These are phyloP conservation scores for Centella asiatica DNA, from an alignment of 129 eudicot genomes.

Conservation along the genomic window DNA sequence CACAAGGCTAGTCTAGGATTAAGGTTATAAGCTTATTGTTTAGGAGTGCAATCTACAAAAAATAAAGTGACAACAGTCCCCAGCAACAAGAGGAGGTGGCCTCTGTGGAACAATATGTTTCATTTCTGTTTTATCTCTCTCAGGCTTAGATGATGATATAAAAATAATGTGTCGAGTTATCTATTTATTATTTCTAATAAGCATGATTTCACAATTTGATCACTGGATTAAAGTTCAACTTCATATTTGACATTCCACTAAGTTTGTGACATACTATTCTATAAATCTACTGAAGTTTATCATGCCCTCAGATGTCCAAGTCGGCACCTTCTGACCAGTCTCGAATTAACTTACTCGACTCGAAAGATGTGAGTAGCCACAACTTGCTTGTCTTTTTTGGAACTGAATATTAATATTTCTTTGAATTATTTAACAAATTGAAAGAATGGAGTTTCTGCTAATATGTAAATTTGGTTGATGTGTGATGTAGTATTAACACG, in stretches of 20 bases:
- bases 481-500: no score
- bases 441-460: not conserved
- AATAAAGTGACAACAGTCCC: no score
- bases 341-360: slow-evolving; percentile 86
- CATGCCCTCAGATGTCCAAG: slow-evolving; percentile 77
- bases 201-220: not conserved
- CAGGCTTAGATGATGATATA: not conserved
- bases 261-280: not conserved
- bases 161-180: not conserved
- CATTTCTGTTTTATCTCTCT: not conserved
- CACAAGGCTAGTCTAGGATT: no score
- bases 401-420: not conserved
- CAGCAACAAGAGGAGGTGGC: no score
- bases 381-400: not conserved
- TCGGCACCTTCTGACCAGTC: slow-evolving; percentile 96
- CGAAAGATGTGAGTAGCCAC: slow-evolving; percentile 76
- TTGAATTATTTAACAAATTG: not conserved
- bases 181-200: not conserved
- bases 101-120: not conserved
- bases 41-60: no score
- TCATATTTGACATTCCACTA: not conserved
- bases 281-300: slow-evolving; percentile 3
- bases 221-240: not conserved
- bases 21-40: no score
- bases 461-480: not conserved